These are phyloP conservation scores for Xylariaceae sp. DNA, from an alignment of 2,329 filamentous ascomycete genomes.

Conservation along the genomic window DNA sequence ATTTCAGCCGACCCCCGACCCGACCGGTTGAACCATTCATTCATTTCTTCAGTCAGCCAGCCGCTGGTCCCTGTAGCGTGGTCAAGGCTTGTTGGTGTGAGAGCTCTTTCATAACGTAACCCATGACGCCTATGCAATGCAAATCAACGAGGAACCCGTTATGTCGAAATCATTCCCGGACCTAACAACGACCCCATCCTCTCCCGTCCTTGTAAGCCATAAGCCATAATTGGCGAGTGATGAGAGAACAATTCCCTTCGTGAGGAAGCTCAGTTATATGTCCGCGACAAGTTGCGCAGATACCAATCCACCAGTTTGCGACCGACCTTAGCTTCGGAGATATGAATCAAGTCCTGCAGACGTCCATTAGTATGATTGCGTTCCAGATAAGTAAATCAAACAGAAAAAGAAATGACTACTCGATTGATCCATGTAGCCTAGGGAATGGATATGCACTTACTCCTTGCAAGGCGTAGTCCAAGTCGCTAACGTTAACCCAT, in stretches of 20 bases:
- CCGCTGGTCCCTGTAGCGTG: slow-evolving; percentile 11
- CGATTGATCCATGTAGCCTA: no score
- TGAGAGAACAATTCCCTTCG: slow-evolving; percentile 13
- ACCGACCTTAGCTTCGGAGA: slow-evolving; percentile 97
- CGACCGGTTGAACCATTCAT: slow-evolving; percentile 4
- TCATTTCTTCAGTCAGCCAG: slow-evolving; percentile 11
- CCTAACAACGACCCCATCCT: slow-evolving; percentile 16
- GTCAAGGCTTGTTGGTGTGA: slow-evolving; percentile 14
- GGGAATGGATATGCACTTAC: slow-evolving; percentile 48
- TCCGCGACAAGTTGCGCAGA: slow-evolving; percentile 89
- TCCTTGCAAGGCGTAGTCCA: slow-evolving; percentile 95
- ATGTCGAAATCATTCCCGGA: slow-evolving; percentile 25
- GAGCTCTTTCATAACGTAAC: slow-evolving; percentile 24
- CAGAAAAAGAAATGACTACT: slow-evolving; percentile 12
- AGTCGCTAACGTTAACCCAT: slow-evolving; percentile 84
- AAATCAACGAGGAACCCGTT: slow-evolving; percentile 32
- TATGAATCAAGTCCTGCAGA: slow-evolving; percentile 84
- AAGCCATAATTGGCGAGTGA: slow-evolving; percentile 18
- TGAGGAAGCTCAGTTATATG: slow-evolving; percentile 60
- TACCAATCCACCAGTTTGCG: slow-evolving; percentile 99
- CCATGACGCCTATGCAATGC: slow-evolving; percentile 39
- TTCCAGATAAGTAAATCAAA: slow-evolving; percentile 23
- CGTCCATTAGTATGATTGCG: slow-evolving; percentile 25
- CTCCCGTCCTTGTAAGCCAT: slow-evolving; percentile 15
- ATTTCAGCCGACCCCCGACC: background rate